Evolutionary conservation across 2,329 filamentous ascomycete genomes (phyloP), one percentile per base, ranked within the genome.

Genomic region (Ceratocystis cacaofunesta): DNA sequence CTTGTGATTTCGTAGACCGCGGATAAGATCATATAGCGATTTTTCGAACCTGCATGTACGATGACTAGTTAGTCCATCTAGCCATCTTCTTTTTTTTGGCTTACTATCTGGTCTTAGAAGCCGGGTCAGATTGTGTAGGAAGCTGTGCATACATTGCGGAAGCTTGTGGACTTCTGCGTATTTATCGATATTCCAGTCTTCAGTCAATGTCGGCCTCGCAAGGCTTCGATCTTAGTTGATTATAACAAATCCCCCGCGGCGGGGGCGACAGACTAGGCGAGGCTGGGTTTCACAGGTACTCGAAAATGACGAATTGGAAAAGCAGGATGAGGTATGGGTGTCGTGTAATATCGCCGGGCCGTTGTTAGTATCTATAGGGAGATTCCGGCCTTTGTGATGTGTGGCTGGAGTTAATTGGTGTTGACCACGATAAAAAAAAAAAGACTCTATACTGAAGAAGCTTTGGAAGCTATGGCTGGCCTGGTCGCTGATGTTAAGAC

Each of bases 1-100:
- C 76, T 96, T 96, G 79, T 97, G 92, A 74, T 92, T 94, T 70
- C 94, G 87, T 73, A 99, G 80, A 72, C 94, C 94, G 76, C 92
- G 85, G 72, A 99, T 99, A 80, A 99, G 92, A 84, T 97, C 92
- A 77, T 96, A 96, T 22, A 99, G 84, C 52, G 94, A 96, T 78
- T 99, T 99, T 77, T 99, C 94, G 78, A 99, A 99, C 94, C 92
- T 97, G 28, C 17, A 22, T n/a, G 55, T 32, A n/a, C n/a, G 22
- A 58, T 19, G 19, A 10, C 48, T 63, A 63, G 46, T 52, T 48
- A 55, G 46, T 25, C 30, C 48, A 22, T 43, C n/a, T 57, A 41
- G 36, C 36, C 62, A 2, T 19, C 32, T 28, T 64, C 32, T 32
- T 30, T 32, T n/a, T n/a, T 5, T 25, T 22, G 19, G 48, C 19